Conservation (phyloP, 2,329 filamentous ascomycete species). For the Verticillium longisporum region DNA sequence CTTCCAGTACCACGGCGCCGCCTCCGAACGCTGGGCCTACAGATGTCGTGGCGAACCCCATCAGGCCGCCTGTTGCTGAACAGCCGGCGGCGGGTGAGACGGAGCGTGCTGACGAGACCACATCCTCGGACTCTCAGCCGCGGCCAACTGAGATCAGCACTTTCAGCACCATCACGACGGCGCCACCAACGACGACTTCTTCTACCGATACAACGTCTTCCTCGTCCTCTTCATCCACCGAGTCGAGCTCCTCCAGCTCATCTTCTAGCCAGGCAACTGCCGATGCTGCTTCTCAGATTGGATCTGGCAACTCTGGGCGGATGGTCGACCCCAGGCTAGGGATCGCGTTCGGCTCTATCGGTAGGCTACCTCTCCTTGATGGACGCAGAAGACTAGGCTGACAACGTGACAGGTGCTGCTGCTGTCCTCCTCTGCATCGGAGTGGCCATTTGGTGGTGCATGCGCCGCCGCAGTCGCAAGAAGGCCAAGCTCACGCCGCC, state of each 20-base stretch:
- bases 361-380: background rate
- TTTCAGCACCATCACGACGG: background rate
- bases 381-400: too few species aligned
- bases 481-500: background rate
- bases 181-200: background rate
- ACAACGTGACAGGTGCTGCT: conserved; percentile 1
- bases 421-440: conserved; percentile 6
- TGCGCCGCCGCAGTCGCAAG: conserved; percentile 2
- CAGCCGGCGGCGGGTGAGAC: background rate
- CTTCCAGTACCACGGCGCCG: background rate
- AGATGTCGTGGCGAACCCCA: background rate
- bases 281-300: conserved; percentile 3
- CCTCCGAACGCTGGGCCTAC: conserved; percentile 5
- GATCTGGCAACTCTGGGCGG: conserved; percentile 1
- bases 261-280: background rate
- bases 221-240: conserved; percentile 1
- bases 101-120: background rate
- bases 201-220: background rate
- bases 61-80: background rate
- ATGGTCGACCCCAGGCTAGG: conserved; percentile 6
- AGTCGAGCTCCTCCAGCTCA: background rate
- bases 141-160: background rate
- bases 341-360: conserved; percentile 10
- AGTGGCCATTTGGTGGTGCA: conserved; percentile 8
- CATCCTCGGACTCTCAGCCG: background rate